phyloP scores from a whole-genome alignment of 495 filamentous ascomycete genomes.

The Chaetomidium leptoderma region DNA sequence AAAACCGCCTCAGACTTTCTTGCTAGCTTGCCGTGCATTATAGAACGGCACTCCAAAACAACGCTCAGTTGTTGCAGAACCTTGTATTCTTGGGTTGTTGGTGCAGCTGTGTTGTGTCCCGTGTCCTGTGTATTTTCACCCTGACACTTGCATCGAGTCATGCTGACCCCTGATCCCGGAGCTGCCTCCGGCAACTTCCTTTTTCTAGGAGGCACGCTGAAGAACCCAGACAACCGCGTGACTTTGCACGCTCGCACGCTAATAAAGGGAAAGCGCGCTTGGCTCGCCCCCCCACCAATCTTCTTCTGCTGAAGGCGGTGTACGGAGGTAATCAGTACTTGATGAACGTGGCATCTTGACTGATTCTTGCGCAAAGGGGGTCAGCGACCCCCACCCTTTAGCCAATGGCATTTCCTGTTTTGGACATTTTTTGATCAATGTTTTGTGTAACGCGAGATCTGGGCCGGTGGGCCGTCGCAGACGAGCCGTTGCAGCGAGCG shows the following conservation, averaged over 20 bases:
- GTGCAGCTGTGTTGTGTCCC: neutral
- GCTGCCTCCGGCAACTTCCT: constrained; percentile 1
- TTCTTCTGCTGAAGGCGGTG: neutral
- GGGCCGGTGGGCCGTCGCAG: neutral
- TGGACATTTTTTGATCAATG: constrained; percentile 7
- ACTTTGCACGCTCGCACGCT: neutral
- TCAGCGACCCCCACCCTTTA: constrained; percentile 10
- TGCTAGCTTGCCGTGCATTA: neutral
- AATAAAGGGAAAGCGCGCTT: neutral
- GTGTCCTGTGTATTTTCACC: neutral
- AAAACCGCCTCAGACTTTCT: neutral
- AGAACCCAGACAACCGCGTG: neutral
- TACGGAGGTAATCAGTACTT: too few species aligned
- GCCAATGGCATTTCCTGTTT: constrained; percentile 4
- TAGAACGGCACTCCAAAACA: neutral
- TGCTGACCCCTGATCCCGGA: constrained; percentile 11
- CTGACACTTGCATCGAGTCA: constrained; percentile 4
- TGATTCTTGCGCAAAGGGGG: neutral
- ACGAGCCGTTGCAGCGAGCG: too few species aligned
- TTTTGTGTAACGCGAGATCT: constrained; percentile 12
- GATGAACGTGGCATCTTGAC: neutral
- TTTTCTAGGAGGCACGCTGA: neutral
- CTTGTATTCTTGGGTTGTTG: neutral
- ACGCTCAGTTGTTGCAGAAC: neutral
- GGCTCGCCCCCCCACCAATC: neutral